A percentile compares a stretch with the other conserved stretches of the same genome.
These are phyloP conservation scores for Solanum chiquidenum DNA, from an alignment of 257 asterid species.

Conservation along the genomic window DNA sequence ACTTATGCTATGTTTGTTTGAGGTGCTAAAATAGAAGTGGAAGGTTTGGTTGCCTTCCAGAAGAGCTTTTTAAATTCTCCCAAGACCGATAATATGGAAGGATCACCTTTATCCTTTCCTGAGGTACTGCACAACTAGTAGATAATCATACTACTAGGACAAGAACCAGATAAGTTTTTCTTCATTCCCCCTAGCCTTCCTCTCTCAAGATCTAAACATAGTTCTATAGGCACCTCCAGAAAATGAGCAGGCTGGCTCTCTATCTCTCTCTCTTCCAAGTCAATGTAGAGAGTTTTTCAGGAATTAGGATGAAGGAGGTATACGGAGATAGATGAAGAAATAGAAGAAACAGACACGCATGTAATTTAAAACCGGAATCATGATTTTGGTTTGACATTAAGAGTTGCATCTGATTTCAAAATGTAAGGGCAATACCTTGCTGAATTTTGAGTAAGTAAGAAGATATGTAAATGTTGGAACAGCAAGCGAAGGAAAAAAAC, in stretches of 20 bases:
- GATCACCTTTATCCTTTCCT: background rate
- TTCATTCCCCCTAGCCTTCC: background rate
- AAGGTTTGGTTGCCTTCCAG: background rate
- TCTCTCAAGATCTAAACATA: background rate
- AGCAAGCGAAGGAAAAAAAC: background rate
- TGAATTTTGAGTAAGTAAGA: background rate
- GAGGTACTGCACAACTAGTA: background rate
- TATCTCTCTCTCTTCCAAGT: background rate
- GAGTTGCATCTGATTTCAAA: background rate
- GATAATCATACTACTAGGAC: background rate
- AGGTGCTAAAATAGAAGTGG: background rate
- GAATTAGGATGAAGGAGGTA: background rate
- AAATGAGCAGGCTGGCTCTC: background rate
- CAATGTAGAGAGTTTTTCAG: background rate
- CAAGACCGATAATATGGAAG: background rate
- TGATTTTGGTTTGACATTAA: background rate
- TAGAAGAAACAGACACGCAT: background rate
- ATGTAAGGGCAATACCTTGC: background rate
- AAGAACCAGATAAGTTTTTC: background rate
- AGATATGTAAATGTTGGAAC: background rate
- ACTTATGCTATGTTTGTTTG: background rate
- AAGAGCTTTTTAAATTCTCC: background rate
- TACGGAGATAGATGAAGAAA: background rate
- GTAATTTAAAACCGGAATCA: background rate
- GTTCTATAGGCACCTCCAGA: background rate